Conservation (phyloP, 768 basidiomycete species). For the Lactarius indigo region DNA sequence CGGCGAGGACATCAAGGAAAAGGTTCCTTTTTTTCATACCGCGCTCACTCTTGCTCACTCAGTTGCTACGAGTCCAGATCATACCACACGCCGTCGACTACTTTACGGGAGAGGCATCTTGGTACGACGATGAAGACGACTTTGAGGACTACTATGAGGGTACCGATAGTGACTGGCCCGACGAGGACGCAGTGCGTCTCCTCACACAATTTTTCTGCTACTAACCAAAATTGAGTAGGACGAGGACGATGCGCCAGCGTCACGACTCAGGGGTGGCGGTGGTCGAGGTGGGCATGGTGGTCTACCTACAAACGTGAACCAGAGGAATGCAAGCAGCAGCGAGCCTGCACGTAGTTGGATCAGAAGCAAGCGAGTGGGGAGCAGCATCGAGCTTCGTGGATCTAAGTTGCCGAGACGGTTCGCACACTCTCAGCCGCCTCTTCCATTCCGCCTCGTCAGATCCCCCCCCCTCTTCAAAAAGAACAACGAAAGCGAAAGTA, state of each 20-base stretch:
- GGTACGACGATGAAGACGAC: slow-evolving; percentile 48
- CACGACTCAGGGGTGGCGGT: slow-evolving; percentile 40
- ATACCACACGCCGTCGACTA: slow-evolving; percentile 95
- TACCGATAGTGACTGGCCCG: slow-evolving; percentile 56
- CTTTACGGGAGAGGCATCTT: slow-evolving; percentile 95
- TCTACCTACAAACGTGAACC: slow-evolving; percentile 55
- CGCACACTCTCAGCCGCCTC: no score
- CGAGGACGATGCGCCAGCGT: slow-evolving; percentile 59
- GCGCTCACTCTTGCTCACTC: background rate
- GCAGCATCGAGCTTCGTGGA: background rate
- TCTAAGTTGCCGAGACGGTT: background rate
- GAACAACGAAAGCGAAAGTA: background rate
- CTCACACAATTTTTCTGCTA: slow-evolving; percentile 11
- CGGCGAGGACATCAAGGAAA: slow-evolving; percentile 97
- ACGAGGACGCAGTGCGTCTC: slow-evolving; percentile 48
- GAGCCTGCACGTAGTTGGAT: slow-evolving; percentile 24
- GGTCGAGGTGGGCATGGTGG: slow-evolving; percentile 45
- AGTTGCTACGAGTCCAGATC: slow-evolving; percentile 46
- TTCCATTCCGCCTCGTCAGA: background rate
- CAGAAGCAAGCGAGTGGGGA: background rate
- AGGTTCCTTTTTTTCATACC: slow-evolving; percentile 44
- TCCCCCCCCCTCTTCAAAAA: background rate
- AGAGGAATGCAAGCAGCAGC: slow-evolving; percentile 94
- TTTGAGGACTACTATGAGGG: slow-evolving; percentile 53
- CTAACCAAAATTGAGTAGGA: slow-evolving; percentile 41